A percentile compares a stretch with the other conserved stretches of the same genome.
Conservation (phyloP, 2,329 filamentous ascomycete genomes). For the Neonectria coccinea region DNA sequence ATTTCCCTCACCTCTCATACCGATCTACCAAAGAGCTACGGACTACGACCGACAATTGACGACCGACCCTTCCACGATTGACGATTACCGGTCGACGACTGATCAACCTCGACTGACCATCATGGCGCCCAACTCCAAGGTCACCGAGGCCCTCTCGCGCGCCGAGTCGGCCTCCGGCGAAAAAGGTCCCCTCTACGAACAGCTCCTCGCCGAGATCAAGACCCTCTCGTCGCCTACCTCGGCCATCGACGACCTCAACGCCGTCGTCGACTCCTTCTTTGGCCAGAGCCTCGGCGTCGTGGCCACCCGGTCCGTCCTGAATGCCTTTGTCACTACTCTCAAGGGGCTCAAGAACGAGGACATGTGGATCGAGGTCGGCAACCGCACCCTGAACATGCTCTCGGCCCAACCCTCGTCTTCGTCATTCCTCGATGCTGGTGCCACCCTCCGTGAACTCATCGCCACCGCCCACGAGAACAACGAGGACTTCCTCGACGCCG, state of each 20-base stretch:
- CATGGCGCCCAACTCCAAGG: constrained; percentile 56
- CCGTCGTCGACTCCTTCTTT: constrained; percentile 75
- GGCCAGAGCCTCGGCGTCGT: constrained; percentile 79
- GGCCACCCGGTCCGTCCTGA: constrained; percentile 77
- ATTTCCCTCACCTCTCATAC: background rate
- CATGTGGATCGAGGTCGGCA: constrained; percentile 80
- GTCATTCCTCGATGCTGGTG: constrained; percentile 86
- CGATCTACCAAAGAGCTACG: background rate
- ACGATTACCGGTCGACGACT: background rate
- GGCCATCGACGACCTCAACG: constrained; percentile 69
- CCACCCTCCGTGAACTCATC: constrained; percentile 80
- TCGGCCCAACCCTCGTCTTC: constrained; percentile 70
- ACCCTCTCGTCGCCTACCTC: constrained; percentile 54
- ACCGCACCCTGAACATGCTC: constrained; percentile 77
- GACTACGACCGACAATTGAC: background rate
- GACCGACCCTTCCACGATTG: background rate
- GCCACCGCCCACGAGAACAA: constrained; percentile 85
- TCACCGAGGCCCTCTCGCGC: constrained; percentile 58
- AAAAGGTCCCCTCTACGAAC: constrained; percentile 59
- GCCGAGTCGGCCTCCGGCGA: constrained; percentile 54
- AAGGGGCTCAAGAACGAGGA: constrained; percentile 69
- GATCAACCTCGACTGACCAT: constrained; percentile 19
- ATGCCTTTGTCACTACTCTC: constrained; percentile 73
- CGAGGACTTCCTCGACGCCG: constrained; percentile 84
- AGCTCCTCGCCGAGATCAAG: constrained; percentile 59